phyloP scores from a whole-genome alignment of 164 flowering plant species.

The Chimonanthus praecox region DNA sequence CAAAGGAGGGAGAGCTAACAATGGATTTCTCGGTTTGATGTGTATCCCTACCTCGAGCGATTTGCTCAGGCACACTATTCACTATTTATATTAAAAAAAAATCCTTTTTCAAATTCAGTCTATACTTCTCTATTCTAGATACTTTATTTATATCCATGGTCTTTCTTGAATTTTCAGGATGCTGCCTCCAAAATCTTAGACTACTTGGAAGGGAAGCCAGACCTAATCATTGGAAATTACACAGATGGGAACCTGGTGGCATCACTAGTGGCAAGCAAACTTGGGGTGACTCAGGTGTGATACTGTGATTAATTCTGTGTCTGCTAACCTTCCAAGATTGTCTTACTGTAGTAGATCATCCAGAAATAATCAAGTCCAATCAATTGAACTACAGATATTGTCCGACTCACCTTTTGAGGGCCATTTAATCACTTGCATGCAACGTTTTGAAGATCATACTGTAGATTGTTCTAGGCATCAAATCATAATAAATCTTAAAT shows the following conservation, averaged over 20 bases:
- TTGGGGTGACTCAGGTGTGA: constrained; percentile 71
- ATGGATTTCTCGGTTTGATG: constrained; percentile 94
- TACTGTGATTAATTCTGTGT: neutral
- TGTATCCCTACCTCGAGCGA: constrained; percentile 87
- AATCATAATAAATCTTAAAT: too few relatives aligned
- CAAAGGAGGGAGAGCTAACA: constrained; percentile 60
- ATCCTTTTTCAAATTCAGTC: neutral
- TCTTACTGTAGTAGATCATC: neutral
- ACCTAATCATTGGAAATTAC: constrained; percentile 89
- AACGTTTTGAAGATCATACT: too few relatives aligned
- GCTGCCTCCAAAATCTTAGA: constrained; percentile 60
- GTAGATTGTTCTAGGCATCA: too few relatives aligned
- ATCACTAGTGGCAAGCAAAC: constrained; percentile 77
- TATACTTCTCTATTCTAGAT: neutral
- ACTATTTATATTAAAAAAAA: neutral
- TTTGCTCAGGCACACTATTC: constrained; percentile 44
- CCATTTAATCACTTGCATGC: too few relatives aligned
- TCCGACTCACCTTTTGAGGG: too few relatives aligned
- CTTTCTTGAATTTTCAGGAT: constrained; percentile 38
- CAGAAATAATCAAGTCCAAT: too few relatives aligned
- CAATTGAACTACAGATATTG: too few relatives aligned
- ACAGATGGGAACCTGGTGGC: constrained; percentile 91
- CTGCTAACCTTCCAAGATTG: neutral
- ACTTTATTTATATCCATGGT: neutral
- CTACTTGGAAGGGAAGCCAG: constrained; percentile 79